Conservation (phyloP, 768 basidiomycete species). For the Boletus pseudo-olivaceus region DNA sequence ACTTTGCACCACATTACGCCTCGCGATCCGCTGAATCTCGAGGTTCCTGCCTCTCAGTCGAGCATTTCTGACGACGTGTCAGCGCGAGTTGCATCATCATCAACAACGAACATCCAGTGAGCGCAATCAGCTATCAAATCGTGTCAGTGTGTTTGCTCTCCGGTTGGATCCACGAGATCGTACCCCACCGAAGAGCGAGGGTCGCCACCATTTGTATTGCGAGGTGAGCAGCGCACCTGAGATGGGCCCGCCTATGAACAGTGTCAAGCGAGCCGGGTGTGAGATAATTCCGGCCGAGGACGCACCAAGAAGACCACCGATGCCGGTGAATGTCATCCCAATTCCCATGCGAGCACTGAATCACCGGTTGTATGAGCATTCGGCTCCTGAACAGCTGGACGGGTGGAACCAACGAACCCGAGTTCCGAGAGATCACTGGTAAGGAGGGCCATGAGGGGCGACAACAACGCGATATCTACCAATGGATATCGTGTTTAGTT, state of each 20-base stretch:
- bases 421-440: conserved; percentile 47
- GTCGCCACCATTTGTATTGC: conserved; percentile 53
- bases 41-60: neutral
- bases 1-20: neutral
- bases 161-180: neutral
- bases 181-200: conserved; percentile 49
- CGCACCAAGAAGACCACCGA: conserved; percentile 20
- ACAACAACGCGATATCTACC: conserved; percentile 36
- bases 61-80: neutral
- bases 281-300: neutral
- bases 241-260: conserved; percentile 46
- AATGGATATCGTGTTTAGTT: neutral
- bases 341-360: conserved; percentile 30
- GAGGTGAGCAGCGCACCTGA: conserved; percentile 54
- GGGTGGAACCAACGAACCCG: conserved; percentile 32
- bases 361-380: neutral
- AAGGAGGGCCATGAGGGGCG: conserved; percentile 42
- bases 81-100: conserved; percentile 6
- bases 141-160: neutral
- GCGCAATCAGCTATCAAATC: conserved; percentile 4
- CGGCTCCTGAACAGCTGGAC: neutral
- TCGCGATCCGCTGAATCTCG: neutral
- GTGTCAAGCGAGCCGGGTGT: neutral
- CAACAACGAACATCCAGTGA: conserved; percentile 4
- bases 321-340: conserved; percentile 1